These are phyloP conservation scores for Lipomyces spencermartinsiae DNA, from an alignment of 805 yeast genomes.

Conservation along the genomic window DNA sequence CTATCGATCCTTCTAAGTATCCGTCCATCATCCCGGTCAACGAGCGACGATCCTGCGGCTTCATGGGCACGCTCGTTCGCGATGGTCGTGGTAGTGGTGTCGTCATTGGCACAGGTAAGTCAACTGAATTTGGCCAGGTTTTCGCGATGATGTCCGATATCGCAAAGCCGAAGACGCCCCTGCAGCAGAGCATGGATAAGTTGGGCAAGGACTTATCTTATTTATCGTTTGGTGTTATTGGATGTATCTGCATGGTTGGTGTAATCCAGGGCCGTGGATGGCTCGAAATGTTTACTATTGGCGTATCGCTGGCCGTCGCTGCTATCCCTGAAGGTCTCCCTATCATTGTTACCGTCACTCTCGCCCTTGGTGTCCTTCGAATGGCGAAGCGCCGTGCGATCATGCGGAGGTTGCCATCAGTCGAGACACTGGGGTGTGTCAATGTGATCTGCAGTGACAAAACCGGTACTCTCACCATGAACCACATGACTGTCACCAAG, in stretches of 20 bases:
- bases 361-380: slow-evolving; percentile 93
- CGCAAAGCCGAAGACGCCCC: slow-evolving; percentile 97
- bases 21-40: slow-evolving; percentile 54
- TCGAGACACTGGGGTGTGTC: slow-evolving; percentile 92
- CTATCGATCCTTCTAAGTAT: slow-evolving; percentile 46
- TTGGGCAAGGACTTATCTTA: slow-evolving; percentile 88
- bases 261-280: slow-evolving; percentile 89
- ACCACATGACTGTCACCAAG: slow-evolving; percentile 72
- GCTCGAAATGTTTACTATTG: slow-evolving; percentile 97
- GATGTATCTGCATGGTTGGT: slow-evolving; percentile 89
- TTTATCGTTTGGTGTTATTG: slow-evolving; percentile 85
- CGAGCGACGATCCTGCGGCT: slow-evolving; percentile 80
- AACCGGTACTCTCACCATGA: slow-evolving; percentile 82
- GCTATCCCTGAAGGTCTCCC: slow-evolving; percentile 99
- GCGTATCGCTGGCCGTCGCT: slow-evolving; percentile 97
- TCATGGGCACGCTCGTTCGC: slow-evolving; percentile 96
- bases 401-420: slow-evolving; percentile 91
- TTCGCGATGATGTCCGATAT: slow-evolving; percentile 94
- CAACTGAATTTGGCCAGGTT: slow-evolving; percentile 93
- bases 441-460: slow-evolving; percentile 85
- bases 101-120: slow-evolving; percentile 86
- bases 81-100: slow-evolving; percentile 95
- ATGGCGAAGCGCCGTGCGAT: slow-evolving; percentile 96
- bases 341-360: slow-evolving; percentile 94
- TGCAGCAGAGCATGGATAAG: slow-evolving; percentile 94